A percentile compares a stretch with the other conserved stretches of the same genome.
Evolutionary conservation across 192 early-diverging fungal genomes (phyloP).

Genomic region (Coemansia asiatica): DNA sequence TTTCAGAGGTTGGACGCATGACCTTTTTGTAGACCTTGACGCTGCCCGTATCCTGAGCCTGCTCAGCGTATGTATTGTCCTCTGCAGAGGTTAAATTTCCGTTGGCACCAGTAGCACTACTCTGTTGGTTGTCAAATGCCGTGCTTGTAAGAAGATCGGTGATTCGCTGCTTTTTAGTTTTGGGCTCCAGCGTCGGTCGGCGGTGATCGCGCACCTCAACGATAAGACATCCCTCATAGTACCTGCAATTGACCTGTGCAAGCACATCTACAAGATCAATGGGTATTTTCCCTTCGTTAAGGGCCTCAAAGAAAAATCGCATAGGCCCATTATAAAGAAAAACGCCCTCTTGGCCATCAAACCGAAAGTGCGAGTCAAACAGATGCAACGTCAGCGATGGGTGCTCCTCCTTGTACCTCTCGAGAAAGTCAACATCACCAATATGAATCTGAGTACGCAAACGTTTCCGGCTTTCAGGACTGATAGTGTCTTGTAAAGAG

Average conservation of each 20-base stretch:
- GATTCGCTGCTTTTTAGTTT: conserved; percentile 22
- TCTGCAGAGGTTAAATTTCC: background rate
- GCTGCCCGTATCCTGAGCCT: background rate
- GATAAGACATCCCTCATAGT: conserved; percentile 63
- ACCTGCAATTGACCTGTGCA: conserved; percentile 56
- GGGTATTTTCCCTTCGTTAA: conserved; percentile 60
- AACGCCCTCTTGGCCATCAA: conserved; percentile 60
- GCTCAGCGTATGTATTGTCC: background rate
- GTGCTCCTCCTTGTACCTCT: conserved; percentile 52
- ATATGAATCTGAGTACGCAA: conserved; percentile 22
- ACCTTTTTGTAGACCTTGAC: conserved; percentile 40
- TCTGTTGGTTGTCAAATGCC: conserved; percentile 14
- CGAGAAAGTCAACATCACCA: conserved; percentile 37
- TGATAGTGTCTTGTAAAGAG: background rate
- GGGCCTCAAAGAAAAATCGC: conserved; percentile 56
- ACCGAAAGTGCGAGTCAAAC: conserved; percentile 73
- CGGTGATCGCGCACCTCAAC: conserved; percentile 72
- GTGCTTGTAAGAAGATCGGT: conserved; percentile 41
- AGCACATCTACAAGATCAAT: conserved; percentile 70
- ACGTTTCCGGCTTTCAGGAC: conserved; percentile 18
- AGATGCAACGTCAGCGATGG: conserved; percentile 67
- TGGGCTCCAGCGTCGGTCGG: conserved; percentile 35
- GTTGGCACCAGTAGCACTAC: background rate
- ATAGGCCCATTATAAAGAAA: conserved; percentile 54
- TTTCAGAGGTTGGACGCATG: conserved; percentile 50